Evolutionary conservation across 768 basidiomycete genomes (phyloP).

Genomic region (Naematelia aurantialba): DNA sequence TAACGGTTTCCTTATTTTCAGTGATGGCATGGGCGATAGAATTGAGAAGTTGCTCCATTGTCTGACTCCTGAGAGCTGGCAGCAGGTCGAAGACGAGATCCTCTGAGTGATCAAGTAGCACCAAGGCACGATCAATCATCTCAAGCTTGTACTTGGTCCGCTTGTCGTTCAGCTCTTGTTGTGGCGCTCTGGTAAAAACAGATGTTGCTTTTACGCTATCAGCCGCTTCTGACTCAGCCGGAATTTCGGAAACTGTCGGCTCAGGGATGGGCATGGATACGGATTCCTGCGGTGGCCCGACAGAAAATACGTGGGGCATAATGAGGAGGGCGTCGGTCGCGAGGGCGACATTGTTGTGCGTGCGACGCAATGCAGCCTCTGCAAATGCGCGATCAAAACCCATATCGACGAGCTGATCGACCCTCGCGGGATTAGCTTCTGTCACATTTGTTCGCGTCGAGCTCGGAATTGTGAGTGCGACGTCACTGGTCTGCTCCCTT

Average conservation of each 20-base stretch:
- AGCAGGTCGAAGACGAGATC: slow-evolving; percentile 85
- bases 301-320: slow-evolving; percentile 53
- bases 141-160: slow-evolving; percentile 64
- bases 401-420: slow-evolving; percentile 88
- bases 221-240: not conserved
- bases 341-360: slow-evolving; percentile 79
- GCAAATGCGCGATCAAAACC: slow-evolving; percentile 89
- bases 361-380: slow-evolving; percentile 74
- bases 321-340: slow-evolving; percentile 83
- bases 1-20: slow-evolving; percentile 59
- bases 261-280: slow-evolving; percentile 6
- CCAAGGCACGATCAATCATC: slow-evolving; percentile 67
- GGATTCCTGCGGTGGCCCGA: slow-evolving; percentile 12
- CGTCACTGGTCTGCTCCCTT: slow-evolving; percentile 57
- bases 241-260: not conserved
- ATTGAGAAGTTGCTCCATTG: not conserved
- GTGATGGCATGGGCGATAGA: not conserved
- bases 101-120: slow-evolving; percentile 78
- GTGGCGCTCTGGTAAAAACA: not conserved
- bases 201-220: slow-evolving; percentile 3
- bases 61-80: slow-evolving; percentile 61
- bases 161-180: slow-evolving; percentile 56
- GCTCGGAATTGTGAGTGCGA: slow-evolving; percentile 56
- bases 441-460: not conserved
- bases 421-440: slow-evolving; percentile 63